phyloP scores from a whole-genome alignment of 2,329 filamentous ascomycete species.

The Periglandula ipomoeae region DNA sequence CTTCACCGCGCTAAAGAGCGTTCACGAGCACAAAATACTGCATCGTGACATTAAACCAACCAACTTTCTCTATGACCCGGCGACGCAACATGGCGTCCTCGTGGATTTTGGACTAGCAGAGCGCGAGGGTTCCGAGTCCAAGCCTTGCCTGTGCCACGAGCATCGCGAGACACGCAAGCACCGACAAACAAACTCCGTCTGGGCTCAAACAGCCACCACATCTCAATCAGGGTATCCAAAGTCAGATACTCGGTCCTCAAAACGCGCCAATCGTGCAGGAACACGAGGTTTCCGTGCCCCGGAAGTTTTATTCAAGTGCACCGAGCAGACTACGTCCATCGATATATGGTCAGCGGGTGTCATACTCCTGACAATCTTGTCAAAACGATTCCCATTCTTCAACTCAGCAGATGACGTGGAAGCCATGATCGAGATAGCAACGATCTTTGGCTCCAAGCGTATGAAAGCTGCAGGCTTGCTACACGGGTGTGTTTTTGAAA shows the following conservation, averaged over 20 bases:
- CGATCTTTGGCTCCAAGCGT: slow-evolving; percentile 76
- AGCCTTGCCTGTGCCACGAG: slow-evolving; percentile 75
- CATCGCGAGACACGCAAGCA: slow-evolving; percentile 51
- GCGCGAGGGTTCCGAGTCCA: slow-evolving; percentile 64
- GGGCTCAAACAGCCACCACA: slow-evolving; percentile 39
- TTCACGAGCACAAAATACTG: slow-evolving; percentile 76
- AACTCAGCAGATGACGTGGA: slow-evolving; percentile 98
- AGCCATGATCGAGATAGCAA: slow-evolving; percentile 93
- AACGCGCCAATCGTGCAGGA: slow-evolving; percentile 86
- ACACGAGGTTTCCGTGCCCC: slow-evolving; percentile 93
- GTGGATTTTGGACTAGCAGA: slow-evolving; percentile 99
- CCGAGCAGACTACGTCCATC: slow-evolving; percentile 84
- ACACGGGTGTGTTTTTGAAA: slow-evolving; percentile 88
- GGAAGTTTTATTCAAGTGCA: slow-evolving; percentile 95
- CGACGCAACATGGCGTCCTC: slow-evolving; percentile 72
- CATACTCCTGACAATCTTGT: slow-evolving; percentile 91
- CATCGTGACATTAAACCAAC: slow-evolving; percentile 97
- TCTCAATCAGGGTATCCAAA: slow-evolving; percentile 70
- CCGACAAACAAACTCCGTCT: slow-evolving; percentile 47
- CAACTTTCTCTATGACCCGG: slow-evolving; percentile 88
- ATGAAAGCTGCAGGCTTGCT: slow-evolving; percentile 78
- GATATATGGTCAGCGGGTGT: slow-evolving; percentile 97
- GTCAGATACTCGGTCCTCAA: slow-evolving; percentile 76
- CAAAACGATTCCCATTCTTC: slow-evolving; percentile 92
- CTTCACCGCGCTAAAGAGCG: slow-evolving; percentile 73